phyloP scores from a whole-genome alignment of 2,329 filamentous ascomycete species.

The Pestalotiopsis sp. region DNA sequence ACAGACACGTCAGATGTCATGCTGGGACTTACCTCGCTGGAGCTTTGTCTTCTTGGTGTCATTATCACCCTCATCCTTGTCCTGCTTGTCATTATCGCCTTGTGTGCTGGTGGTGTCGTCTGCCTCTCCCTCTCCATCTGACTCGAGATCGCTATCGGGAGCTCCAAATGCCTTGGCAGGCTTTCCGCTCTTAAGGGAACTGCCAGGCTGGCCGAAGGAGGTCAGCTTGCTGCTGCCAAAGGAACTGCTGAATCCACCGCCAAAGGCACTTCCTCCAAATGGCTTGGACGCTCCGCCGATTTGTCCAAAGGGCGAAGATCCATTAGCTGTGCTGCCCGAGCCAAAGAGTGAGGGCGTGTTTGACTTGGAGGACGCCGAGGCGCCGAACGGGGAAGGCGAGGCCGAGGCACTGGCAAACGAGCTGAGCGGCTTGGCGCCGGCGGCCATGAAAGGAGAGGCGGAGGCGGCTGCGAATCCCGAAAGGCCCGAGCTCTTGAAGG shows the following conservation, averaged over 20 bases:
- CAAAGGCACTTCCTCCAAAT: slow-evolving; percentile 50
- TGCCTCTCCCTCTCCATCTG: slow-evolving; percentile 44
- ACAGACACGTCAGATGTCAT: background rate
- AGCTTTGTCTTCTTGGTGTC: slow-evolving; percentile 67
- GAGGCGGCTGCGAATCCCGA: slow-evolving; percentile 69
- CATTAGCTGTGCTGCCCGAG: slow-evolving; percentile 31
- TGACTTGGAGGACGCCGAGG: slow-evolving; percentile 35
- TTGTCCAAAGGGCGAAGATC: slow-evolving; percentile 31
- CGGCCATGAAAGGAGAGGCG: slow-evolving; percentile 35
- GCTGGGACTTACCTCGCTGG: slow-evolving; percentile 64
- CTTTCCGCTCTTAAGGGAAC: slow-evolving; percentile 58
- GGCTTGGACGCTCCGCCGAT: slow-evolving; percentile 26
- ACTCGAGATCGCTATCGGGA: slow-evolving; percentile 66
- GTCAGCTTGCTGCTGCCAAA: slow-evolving; percentile 53
- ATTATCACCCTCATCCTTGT: slow-evolving; percentile 43
- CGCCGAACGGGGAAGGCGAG: slow-evolving; percentile 38
- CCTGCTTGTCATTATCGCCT: slow-evolving; percentile 50
- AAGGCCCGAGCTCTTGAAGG: slow-evolving; percentile 61
- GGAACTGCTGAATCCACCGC: slow-evolving; percentile 41
- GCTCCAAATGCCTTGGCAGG: slow-evolving; percentile 77
- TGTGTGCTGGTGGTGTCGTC: slow-evolving; percentile 42
- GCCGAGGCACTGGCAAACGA: slow-evolving; percentile 52
- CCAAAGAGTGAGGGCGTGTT: slow-evolving; percentile 54
- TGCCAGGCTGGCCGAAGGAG: slow-evolving; percentile 71
- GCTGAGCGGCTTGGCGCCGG: slow-evolving; percentile 26